Evolutionary conservation across 2,329 filamentous ascomycete genomes (phyloP), one percentile per base, ranked within the genome.

Genomic region (Neofusicoccum sp.): DNA sequence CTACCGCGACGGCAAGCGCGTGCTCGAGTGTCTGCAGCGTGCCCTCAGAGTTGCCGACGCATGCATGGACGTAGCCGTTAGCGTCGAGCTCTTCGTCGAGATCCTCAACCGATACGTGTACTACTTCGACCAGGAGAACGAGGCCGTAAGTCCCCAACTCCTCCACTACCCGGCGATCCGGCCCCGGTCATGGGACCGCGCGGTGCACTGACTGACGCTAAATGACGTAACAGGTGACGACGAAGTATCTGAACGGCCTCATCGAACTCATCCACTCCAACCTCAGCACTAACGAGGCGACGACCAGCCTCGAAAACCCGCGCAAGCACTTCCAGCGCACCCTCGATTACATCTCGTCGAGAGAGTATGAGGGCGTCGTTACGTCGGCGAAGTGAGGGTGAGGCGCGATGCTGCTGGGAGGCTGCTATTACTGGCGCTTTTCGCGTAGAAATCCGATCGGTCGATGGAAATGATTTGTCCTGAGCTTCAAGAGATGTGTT

Each of bases 181-280:
- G 22, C 22, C 31, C 22, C 44, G 33, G 52, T n/a, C 4, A 33
- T 50, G 7, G 28, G 6, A 14, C 5, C 12, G 3, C 34, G 9
- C 29, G 7, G n/a, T 16, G 7, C 7, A 3, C 12, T 29, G 14
- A 9, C 22, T 60, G 34, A 60, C 43, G 36, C 28, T 22, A 22
- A 22, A 34, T 11, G 8, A 14, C 9, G 6, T 22, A 61, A 45
- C 60, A 87, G 85, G 84, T 99, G 43, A 99, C 95, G 4, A 97
- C 90, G 2, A 98, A 98, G 79, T 99, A 98, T 76, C 85, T 99
- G 66, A 99, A 99, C 74, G 95, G 95, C 3, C 87, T 99, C 56
- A 98, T 99, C 73, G 95, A 99, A 79, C 87, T 99, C 67, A 98
- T 99, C 73, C 93, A 99, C 78, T 97, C 93, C 28, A 99, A 99